phyloP scores from a whole-genome alignment of 371 early-diverging fungal genomes.

The Mortierella sp. region DNA sequence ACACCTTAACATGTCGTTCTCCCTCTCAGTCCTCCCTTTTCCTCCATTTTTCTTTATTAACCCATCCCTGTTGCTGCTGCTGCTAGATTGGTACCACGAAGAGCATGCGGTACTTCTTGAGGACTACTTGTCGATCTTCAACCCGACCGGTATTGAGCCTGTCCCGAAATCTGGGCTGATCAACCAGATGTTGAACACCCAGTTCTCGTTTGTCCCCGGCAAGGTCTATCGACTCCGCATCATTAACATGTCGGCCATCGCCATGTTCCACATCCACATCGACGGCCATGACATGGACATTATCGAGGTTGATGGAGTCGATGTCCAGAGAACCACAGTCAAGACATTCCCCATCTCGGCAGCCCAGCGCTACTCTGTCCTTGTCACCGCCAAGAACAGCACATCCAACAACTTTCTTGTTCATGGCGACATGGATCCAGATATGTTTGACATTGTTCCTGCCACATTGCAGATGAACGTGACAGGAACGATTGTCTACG shows the following conservation, averaged over 20 bases:
- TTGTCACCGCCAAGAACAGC: slow-evolving; percentile 77
- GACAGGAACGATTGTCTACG: slow-evolving; percentile 69
- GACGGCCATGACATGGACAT: slow-evolving; percentile 83
- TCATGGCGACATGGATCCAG: slow-evolving; percentile 81
- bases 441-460: slow-evolving; percentile 81
- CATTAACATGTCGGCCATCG: slow-evolving; percentile 81
- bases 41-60: slow-evolving; percentile 16
- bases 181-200: slow-evolving; percentile 62
- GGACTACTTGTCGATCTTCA: slow-evolving; percentile 66
- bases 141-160: slow-evolving; percentile 78
- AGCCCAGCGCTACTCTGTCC: slow-evolving; percentile 80
- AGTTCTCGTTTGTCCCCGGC: slow-evolving; percentile 73
- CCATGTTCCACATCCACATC: slow-evolving; percentile 83
- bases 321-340: slow-evolving; percentile 67
- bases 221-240: slow-evolving; percentile 88
- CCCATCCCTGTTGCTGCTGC: too few species aligned
- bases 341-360: slow-evolving; percentile 71
- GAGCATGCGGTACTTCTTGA: slow-evolving; percentile 61
- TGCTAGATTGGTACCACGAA: slow-evolving; percentile 80
- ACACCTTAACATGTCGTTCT: too few species aligned
- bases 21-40: neutral
- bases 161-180: slow-evolving; percentile 74
- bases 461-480: slow-evolving; percentile 66
- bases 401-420: slow-evolving; percentile 76
- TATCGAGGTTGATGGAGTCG: slow-evolving; percentile 87